Evolutionary conservation across 1,284 basidiomycete species (phyloP), one percentile per base, ranked within the genome.

Genomic region (Ustilago crameri): DNA sequence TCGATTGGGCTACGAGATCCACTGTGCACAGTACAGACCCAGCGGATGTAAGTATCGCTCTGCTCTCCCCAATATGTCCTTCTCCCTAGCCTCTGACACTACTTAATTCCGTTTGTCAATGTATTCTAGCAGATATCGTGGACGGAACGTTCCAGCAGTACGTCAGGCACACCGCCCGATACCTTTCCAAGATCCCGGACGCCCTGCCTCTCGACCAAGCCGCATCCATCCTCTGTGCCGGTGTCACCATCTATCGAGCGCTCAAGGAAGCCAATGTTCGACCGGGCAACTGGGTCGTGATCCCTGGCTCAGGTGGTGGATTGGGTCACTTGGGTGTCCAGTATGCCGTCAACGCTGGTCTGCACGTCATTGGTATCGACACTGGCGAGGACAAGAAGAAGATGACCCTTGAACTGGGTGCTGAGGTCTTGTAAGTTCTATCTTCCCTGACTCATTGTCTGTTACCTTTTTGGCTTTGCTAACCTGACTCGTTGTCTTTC

Each of bases 161-260:
- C 70, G 84, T 83, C 84, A 87, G 90, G 15, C 89, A 90, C 12
- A 90, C 85, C 76, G 88, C 89, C 35, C 85, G 88, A 61, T 87
- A 88, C 74, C 89, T 94, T 47, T 92, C 92, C 8, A 70, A 65
- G 46, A 75, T 78, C 35, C 76, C 76, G 9, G 58, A 74, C n/a
- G 22, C 79, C 4, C 79, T 93, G 46, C 85, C 87, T 55, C 89
- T 90, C 68, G 86, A 87, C 14, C 88, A 87, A 18, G 92, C 92
- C n/a, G 91, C 92, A 5, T 91, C 92, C 14, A 88, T 94, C 64
- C 88, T 93, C 23, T 94, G 92, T 43, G 26, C 72, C 87, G 91
- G 91, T 53, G 84, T 92, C n/a, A 92, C 91, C 2, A 90, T 91
- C 61, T 93, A 93, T 84, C 90, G 91, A 71, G 93, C 92, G 0